Evolutionary conservation across 352 stramenopile genomes (phyloP), one percentile per base, ranked within the genome.

Genomic region (Globisporangium paroecandrum): DNA sequence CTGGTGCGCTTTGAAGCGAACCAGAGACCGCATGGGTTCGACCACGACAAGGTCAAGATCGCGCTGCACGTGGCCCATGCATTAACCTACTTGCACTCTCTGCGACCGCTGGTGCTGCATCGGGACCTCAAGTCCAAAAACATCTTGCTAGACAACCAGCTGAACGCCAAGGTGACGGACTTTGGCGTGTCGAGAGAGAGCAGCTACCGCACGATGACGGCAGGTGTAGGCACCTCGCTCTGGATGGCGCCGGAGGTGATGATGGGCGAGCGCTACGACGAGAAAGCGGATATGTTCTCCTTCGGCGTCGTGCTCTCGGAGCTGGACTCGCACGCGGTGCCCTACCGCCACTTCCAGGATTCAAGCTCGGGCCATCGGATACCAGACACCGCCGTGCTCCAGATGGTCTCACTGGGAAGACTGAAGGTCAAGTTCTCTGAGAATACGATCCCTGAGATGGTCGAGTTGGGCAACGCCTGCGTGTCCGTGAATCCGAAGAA

Each of bases 231-330:
- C 20, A 79, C 79, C 0, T 49, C 58, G 6, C 66, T 76, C 5
- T 87, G 78, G 78, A 84, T 84, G 77, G 78, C 78, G 20, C 78
- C 78, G 2, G 78, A 87, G 27, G 79, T 87, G 8, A 76, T 85
- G 71, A 54, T 54, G 46, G 22, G 34, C 34, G 34, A 41, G 34
- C 34, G 34, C 34, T 41, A 41, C 34, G 10, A 41, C 9, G 34
- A 41, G 34, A 41, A 41, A 41, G 8, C 34, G 0, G 34, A 41
- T 10, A 0, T 41, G 34, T 41, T 41, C 34, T 41, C 34, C 10
- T 41, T 41, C 12, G 34, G 34, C 1, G 9, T 41, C 9, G 34
- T 41, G 34, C 46, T 54, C 18, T 22, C 15, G 46, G 46, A 22
- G 46, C 10, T 54, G 46, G 46, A 22, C 18, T 25, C 46, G 5